Evolutionary conservation across 2,329 filamentous ascomycete genomes (phyloP), one percentile per base, ranked within the genome.

Genomic region (Neopestalotiopsis sp.): DNA sequence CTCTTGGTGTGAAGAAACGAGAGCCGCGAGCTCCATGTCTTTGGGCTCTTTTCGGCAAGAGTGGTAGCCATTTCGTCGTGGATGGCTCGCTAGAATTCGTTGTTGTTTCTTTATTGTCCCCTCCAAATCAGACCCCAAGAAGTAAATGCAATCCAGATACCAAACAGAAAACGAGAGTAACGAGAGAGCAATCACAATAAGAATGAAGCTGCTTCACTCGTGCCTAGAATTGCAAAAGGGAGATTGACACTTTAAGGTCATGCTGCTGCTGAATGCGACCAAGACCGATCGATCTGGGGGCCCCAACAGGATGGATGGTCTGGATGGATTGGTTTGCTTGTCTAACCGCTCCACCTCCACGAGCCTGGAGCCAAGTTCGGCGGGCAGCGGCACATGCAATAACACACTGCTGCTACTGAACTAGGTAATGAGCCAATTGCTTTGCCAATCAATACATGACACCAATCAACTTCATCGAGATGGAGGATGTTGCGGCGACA

Each of bases 1-100:
- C 65, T 61, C 52, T 69, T 69, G 30, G 68, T 69, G 30, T 49
- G 64, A 28, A 69, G 68, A 64, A 64, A 67, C 13, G 68, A 66
- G 30, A 65, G 40, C 12, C 68, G 68, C 17, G 68, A 66, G 65
- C 68, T 42, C 67, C 63, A 66, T 40, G 65, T 66, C 38, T 30
- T n/a, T 4, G 65, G 65, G 24, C 30, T 61, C 65, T 67, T 67
- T 49, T 67, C 65, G 24, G 34, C 34, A 57, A 32, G 13, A 30
- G 58, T 32, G 24, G 56, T 17, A 12, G 52, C 52, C 14, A 56
- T 66, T 38, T 34, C 14, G 32, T 40, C 45, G 45, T 7, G 10
- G 34, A 6, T 38, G 10, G 34, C 34, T 38, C 34, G 10, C 34
- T 10, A 38, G 10, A 38, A 7, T 38, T 38, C 14, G 6, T 52